Conservation (phyloP, 2,329 filamentous ascomycete genomes). For the Epichloe bromicola region DNA sequence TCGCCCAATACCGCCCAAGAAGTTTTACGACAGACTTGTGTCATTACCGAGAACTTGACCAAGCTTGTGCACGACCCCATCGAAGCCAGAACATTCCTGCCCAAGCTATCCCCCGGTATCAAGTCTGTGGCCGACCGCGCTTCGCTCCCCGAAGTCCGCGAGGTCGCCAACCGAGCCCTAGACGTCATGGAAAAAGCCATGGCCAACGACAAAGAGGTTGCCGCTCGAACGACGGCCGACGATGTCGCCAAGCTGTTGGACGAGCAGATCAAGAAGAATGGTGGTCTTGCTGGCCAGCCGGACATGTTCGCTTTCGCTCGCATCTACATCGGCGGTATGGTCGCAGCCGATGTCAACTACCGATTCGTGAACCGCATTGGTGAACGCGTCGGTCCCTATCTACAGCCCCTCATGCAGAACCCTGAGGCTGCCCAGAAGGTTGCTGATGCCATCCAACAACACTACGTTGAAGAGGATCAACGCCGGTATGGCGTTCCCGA, state of each 20-base stretch:
- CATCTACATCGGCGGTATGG: slow-evolving; percentile 68
- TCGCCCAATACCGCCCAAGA: slow-evolving; percentile 84
- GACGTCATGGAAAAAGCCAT: slow-evolving; percentile 90
- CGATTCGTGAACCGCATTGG: slow-evolving; percentile 64
- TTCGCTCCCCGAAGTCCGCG: slow-evolving; percentile 86
- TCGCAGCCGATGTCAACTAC: slow-evolving; percentile 77
- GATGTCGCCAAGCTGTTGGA: slow-evolving; percentile 68
- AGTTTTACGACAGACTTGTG: slow-evolving; percentile 86
- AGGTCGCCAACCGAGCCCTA: slow-evolving; percentile 71
- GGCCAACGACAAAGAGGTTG: slow-evolving; percentile 52
- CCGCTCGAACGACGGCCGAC: slow-evolving; percentile 54
- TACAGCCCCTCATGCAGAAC: slow-evolving; percentile 55
- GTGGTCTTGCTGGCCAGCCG: slow-evolving; percentile 43
- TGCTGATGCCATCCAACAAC: slow-evolving; percentile 59
- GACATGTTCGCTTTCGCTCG: slow-evolving; percentile 57
- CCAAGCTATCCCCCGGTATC: slow-evolving; percentile 87
- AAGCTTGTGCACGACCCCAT: slow-evolving; percentile 93
- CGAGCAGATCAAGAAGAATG: slow-evolving; percentile 58
- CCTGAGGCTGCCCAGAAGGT: slow-evolving; percentile 48
- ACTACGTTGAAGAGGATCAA: slow-evolving; percentile 73
- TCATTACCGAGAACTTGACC: slow-evolving; percentile 95
- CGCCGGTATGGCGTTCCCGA: slow-evolving; percentile 75
- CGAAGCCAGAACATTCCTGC: slow-evolving; percentile 87
- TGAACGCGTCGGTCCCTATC: slow-evolving; percentile 57
- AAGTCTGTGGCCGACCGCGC: slow-evolving; percentile 78